Percentiles rank a stretch among this genome's conserved stretches.
These are phyloP conservation scores for Magnolia kwangsiensis DNA, from an alignment of 164 flowering plant species.

Conservation along the genomic window DNA sequence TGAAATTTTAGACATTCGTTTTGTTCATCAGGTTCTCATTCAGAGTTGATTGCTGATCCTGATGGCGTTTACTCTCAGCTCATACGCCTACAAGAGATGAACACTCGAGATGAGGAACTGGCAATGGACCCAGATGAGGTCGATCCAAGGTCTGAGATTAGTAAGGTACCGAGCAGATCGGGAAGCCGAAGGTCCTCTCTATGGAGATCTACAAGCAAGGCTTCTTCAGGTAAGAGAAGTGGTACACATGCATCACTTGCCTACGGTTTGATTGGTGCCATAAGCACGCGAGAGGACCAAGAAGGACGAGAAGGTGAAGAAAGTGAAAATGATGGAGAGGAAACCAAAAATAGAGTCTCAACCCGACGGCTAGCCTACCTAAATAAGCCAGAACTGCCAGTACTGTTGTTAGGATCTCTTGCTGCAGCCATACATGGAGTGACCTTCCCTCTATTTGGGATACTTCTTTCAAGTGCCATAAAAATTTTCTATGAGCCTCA, in stretches of 20 bases:
- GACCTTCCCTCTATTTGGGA: slow-evolving; percentile 53
- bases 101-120: neutral
- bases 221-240: slow-evolving; percentile 24
- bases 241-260: slow-evolving; percentile 15
- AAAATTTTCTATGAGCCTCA: slow-evolving; percentile 49
- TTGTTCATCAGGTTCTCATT: slow-evolving; percentile 50
- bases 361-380: slow-evolving; percentile 39
- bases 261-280: slow-evolving; percentile 24
- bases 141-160: neutral
- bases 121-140: neutral
- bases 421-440: slow-evolving; percentile 53
- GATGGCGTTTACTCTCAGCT: slow-evolving; percentile 16
- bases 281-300: slow-evolving; percentile 11
- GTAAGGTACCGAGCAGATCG: slow-evolving; percentile 12
- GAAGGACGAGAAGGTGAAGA: neutral
- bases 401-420: slow-evolving; percentile 40
- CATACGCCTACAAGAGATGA: slow-evolving; percentile 4
- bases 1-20: neutral
- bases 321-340: slow-evolving; percentile 26
- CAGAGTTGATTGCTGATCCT: slow-evolving; percentile 38
- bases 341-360: slow-evolving; percentile 38
- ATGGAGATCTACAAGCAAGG: slow-evolving; percentile 33
- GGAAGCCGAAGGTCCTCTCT: slow-evolving; percentile 24
- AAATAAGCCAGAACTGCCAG: slow-evolving; percentile 58
- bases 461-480: slow-evolving; percentile 46